Evolutionary conservation across 1,284 basidiomycete species (phyloP).

Genomic region (Ceratorhiza oryzae-sativae): DNA sequence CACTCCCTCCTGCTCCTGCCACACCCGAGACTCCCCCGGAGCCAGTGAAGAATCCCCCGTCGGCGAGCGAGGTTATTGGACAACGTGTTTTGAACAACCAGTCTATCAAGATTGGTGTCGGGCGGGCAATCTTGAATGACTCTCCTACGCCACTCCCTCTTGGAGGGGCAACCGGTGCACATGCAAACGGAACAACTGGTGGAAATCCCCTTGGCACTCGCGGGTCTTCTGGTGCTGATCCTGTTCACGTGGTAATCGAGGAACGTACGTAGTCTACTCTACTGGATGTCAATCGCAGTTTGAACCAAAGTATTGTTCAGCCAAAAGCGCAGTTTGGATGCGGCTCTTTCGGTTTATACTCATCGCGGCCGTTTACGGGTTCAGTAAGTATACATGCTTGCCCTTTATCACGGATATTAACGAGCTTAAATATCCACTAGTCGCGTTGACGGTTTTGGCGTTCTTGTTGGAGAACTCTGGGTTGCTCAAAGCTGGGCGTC

Average conservation of each 20-base stretch:
- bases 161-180: conserved; percentile 14
- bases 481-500: conserved; percentile 79
- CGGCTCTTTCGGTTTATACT: conserved; percentile 40
- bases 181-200: conserved; percentile 1
- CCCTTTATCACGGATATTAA: neutral
- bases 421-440: conserved; percentile 21
- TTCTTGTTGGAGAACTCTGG: conserved; percentile 92
- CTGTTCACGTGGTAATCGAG: conserved; percentile 79
- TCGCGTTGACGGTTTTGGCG: conserved; percentile 82
- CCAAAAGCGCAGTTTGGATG: conserved; percentile 50
- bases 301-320: conserved; percentile 44
- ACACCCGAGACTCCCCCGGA: conserved; percentile 57
- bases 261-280: conserved; percentile 65
- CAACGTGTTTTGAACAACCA: conserved; percentile 60
- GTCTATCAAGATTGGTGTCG: conserved; percentile 42
- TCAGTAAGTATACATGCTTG: conserved; percentile 20
- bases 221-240: conserved; percentile 56
- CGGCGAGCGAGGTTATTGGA: conserved; percentile 56
- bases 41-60: conserved; percentile 47
- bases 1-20: conserved; percentile 35
- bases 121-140: conserved; percentile 17
- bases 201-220: conserved; percentile 40
- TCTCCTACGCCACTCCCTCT: conserved; percentile 27
- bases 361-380: conserved; percentile 37
- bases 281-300: conserved; percentile 38